Evolutionary conservation across 805 yeast genomes (phyloP).

Genomic region (Saccharomycopsis sp.): DNA sequence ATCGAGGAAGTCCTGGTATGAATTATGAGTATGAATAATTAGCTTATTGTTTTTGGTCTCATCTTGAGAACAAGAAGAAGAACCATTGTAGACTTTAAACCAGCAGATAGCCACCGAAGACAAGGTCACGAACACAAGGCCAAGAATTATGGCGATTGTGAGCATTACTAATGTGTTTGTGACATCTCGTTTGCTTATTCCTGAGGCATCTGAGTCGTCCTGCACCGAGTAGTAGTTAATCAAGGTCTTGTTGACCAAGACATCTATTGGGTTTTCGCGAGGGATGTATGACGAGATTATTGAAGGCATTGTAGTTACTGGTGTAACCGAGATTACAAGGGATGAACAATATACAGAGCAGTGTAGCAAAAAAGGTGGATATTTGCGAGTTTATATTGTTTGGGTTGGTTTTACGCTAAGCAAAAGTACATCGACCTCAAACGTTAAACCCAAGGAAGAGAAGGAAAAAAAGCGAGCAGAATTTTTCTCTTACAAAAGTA

Average conservation of each 20-base stretch:
- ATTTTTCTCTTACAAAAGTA: not conserved
- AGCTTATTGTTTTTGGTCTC: not conserved
- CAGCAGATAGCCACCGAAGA: constrained; percentile 1
- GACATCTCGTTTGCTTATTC: not conserved
- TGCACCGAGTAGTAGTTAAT: constrained; percentile 3
- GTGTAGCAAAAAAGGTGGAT: not conserved
- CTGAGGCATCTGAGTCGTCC: constrained; percentile 1
- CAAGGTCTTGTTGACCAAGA: not conserved
- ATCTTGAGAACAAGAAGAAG: not conserved
- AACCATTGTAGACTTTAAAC: not conserved
- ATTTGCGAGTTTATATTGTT: not conserved
- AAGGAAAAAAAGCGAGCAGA: constrained; percentile 1
- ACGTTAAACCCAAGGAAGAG: not conserved
- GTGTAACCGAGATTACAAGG: not conserved
- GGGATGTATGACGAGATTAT: not conserved
- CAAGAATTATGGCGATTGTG: not conserved
- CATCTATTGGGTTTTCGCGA: constrained; percentile 1
- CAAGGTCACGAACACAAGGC: not conserved
- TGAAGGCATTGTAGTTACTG: not conserved
- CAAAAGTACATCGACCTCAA: not conserved
- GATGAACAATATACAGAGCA: not conserved
- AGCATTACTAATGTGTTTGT: not conserved
- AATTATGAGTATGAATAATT: not conserved
- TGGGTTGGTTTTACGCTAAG: not conserved
- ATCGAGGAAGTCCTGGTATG: not conserved